Evolutionary conservation across 2,329 filamentous ascomycete genomes (phyloP).

Genomic region (Hymenoscyphus albidus): DNA sequence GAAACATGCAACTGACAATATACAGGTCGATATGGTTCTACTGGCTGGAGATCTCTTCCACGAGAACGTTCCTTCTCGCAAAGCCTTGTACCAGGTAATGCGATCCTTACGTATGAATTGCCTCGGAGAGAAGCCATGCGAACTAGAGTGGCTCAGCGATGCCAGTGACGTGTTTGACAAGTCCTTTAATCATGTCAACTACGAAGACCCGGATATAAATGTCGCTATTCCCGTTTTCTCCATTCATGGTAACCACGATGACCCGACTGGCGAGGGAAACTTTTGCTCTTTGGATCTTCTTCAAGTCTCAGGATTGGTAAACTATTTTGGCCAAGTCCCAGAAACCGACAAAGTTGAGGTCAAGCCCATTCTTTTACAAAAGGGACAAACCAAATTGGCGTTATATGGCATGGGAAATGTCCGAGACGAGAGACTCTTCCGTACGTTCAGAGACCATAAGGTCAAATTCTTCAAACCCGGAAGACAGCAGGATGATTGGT

Average conservation of each 20-base stretch:
- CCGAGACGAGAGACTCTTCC: conserved; percentile 87
- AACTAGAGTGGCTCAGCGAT: conserved; percentile 91
- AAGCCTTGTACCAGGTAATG: conserved; percentile 97
- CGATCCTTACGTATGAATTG: conserved; percentile 89
- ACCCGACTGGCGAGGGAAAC: conserved; percentile 93
- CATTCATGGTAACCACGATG: conserved; percentile 97
- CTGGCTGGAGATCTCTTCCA: conserved; percentile 95
- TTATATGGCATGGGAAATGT: conserved; percentile 95
- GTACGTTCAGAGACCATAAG: conserved; percentile 87
- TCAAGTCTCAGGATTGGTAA: conserved; percentile 85
- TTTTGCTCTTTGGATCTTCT: conserved; percentile 87
- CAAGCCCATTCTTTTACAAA: conserved; percentile 89
- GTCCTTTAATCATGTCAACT: conserved; percentile 92
- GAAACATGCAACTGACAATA: conserved; percentile 3
- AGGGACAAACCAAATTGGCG: conserved; percentile 87
- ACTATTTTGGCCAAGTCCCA: conserved; percentile 90
- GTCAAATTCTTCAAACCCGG: conserved; percentile 90
- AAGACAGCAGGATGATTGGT: conserved; percentile 82
- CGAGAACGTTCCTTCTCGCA: conserved; percentile 94
- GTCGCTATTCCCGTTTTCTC: conserved; percentile 96
- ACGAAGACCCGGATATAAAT: conserved; percentile 96
- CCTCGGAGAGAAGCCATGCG: conserved; percentile 90
- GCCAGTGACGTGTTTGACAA: conserved; percentile 86
- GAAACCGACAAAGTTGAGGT: conserved; percentile 91
- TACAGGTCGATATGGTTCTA: conserved; percentile 86